Conservation (phyloP, 108 stramenopile species). For the Nitzschia putrida region DNA sequence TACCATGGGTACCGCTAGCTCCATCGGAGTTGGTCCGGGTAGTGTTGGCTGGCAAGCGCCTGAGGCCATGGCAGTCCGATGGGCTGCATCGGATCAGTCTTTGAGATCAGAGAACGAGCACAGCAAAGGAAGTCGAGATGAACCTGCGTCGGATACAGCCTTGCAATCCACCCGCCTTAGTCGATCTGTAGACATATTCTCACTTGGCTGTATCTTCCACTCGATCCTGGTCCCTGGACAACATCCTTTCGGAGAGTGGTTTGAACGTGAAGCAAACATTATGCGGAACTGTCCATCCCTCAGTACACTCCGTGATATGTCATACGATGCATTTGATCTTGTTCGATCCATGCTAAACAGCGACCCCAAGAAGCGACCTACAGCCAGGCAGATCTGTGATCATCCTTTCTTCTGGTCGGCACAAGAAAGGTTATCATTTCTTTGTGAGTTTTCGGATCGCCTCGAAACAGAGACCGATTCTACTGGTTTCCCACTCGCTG, state of each 20-base stretch:
- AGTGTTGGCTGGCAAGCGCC: slow-evolving; percentile 97
- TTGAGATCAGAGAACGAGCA: slow-evolving; percentile 30
- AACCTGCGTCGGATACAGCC: slow-evolving; percentile 46
- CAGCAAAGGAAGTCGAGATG: slow-evolving; percentile 28
- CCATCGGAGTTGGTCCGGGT: slow-evolving; percentile 81
- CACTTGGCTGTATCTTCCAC: slow-evolving; percentile 95
- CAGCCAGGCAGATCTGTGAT: slow-evolving; percentile 82
- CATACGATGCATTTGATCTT: slow-evolving; percentile 82
- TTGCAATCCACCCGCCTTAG: slow-evolving; percentile 55
- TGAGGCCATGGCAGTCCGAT: slow-evolving; percentile 87
- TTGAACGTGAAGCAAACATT: slow-evolving; percentile 95
- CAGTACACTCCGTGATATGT: slow-evolving; percentile 60
- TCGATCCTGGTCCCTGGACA: slow-evolving; percentile 83
- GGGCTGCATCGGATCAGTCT: slow-evolving; percentile 61
- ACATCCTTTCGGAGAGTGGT: slow-evolving; percentile 97
- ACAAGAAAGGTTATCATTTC: slow-evolving; percentile 76
- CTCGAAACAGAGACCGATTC: slow-evolving; percentile 63
- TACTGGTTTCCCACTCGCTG: slow-evolving; percentile 3
- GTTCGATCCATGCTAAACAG: slow-evolving; percentile 79
- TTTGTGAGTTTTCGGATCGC: slow-evolving; percentile 90
- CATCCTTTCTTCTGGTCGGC: slow-evolving; percentile 94
- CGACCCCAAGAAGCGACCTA: slow-evolving; percentile 81
- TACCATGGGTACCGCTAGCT: slow-evolving; percentile 40
- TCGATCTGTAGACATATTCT: slow-evolving; percentile 93
- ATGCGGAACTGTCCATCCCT: slow-evolving; percentile 78